These are phyloP conservation scores for Globisporangium rhizosaccharum DNA, from an alignment of 352 stramenopile species.

Conservation along the genomic window DNA sequence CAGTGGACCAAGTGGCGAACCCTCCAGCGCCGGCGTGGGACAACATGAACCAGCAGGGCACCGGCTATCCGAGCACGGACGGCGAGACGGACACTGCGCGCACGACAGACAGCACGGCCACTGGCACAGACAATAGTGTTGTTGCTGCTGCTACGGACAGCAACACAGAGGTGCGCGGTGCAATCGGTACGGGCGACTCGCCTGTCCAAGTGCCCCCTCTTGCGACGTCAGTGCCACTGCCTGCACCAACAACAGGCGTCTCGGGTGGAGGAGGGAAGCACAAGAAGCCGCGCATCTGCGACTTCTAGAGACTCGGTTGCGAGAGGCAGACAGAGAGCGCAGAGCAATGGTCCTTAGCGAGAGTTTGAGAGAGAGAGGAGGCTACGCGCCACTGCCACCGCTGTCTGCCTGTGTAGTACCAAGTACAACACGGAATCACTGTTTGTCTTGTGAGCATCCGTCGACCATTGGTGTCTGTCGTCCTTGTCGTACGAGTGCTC, in stretches of 20 bases:
- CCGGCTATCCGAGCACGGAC: not conserved
- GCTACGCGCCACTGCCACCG: no score
- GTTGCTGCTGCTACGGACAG: not conserved
- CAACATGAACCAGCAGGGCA: slow-evolving; percentile 14
- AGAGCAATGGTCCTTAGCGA: not conserved
- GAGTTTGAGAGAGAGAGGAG: no score
- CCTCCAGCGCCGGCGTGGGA: slow-evolving; percentile 1
- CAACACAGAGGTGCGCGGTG: not conserved
- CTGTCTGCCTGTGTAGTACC: no score
- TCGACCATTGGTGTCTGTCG: no score
- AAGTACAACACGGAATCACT: no score
- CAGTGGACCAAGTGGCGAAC: not conserved
- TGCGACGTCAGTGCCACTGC: not conserved
- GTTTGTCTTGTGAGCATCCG: no score
- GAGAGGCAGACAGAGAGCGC: not conserved
- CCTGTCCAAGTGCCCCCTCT: not conserved
- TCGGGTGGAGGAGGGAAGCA: not conserved
- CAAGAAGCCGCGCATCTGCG: slow-evolving; percentile 7
- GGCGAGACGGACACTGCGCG: not conserved
- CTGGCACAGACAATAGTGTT: not conserved
- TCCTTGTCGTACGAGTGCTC: no score
- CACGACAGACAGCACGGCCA: not conserved
- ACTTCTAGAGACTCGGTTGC: slow-evolving; percentile 1
- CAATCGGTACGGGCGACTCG: not conserved
- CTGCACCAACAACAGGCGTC: not conserved